phyloP scores from a whole-genome alignment of 176 grass and related monocot genomes.

The Phoenix roebelenii region DNA sequence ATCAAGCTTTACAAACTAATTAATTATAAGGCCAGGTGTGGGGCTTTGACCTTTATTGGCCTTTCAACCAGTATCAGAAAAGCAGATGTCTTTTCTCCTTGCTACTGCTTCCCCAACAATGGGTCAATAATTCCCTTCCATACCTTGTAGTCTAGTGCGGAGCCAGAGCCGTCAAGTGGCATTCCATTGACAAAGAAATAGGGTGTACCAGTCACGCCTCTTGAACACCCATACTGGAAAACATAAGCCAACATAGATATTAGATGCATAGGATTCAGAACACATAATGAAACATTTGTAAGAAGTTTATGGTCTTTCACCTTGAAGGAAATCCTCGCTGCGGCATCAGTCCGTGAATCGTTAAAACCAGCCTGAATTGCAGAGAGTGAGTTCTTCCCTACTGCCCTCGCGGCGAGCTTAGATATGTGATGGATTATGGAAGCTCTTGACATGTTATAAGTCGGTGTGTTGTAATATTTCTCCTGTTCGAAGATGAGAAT shows the following conservation, averaged over 20 bases:
- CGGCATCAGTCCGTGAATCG: slow-evolving; percentile 41
- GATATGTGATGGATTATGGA: slow-evolving; percentile 30
- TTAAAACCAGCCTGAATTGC: slow-evolving; percentile 54
- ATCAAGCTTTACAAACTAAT: too few relatives aligned
- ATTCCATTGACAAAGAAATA: slow-evolving; percentile 94
- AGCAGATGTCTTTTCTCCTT: too few relatives aligned
- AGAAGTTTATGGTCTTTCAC: slow-evolving; percentile 16
- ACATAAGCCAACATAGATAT: background rate
- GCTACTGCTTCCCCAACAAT: background rate
- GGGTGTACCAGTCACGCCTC: slow-evolving; percentile 72
- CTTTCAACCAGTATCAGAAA: too few relatives aligned
- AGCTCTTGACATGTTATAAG: slow-evolving; percentile 49
- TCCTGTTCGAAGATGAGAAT: slow-evolving; percentile 34
- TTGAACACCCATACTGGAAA: slow-evolving; percentile 67
- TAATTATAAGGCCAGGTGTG: too few relatives aligned
- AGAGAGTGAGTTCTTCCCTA: slow-evolving; percentile 37
- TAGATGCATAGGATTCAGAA: background rate
- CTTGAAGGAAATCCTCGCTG: slow-evolving; percentile 85
- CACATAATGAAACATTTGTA: background rate
- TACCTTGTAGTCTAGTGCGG: slow-evolving; percentile 34
- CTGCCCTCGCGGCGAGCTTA: slow-evolving; percentile 26
- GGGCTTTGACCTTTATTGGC: too few relatives aligned
- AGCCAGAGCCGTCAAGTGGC: slow-evolving; percentile 29
- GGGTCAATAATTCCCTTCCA: slow-evolving; percentile 67
- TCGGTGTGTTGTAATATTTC: slow-evolving; percentile 66